Base-by-base conservation (phyloP, 257 asterid genomes). In the Fraxinus americana region DNA sequence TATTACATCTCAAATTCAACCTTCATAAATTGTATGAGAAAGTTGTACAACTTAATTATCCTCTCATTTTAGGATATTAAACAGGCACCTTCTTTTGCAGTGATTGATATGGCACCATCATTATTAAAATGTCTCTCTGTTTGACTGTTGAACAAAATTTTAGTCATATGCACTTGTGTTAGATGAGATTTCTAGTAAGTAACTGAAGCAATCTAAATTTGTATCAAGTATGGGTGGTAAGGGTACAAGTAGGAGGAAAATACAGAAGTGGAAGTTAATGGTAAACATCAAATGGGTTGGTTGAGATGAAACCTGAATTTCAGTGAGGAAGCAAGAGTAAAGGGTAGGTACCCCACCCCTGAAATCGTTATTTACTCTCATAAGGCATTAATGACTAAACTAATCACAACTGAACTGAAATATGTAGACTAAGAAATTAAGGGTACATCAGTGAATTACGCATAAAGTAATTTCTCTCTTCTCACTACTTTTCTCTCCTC, bases 401-500 rank as follows among this genome's bases (percentile, higher is more conserved):
- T 63, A 23, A 23, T 63, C 19, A 27, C 30, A 25, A 23, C 35
- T 63, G 29, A 25, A 23, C 35, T 63, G 29, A 23, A 63, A 63
- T 63, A 63, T 63, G 35, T 25, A 61, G 68, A 25, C 69, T 25
- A 63, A 63, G 19, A 63, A 63, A 63, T 63, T 63, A 63, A 63
- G 35, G 34, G 69, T 11, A 25, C 27, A n/a, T 57, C 12, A 57
- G 66, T 57, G 25, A 19, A 57, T 19, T 57, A 7, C 29, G 4
- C 13, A 57, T n/a, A 57, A n/a, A 57, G 8, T 54, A 21, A 57
- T 57, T 57, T 57, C 27, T 57, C 12, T 57, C 11, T 52, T 19
- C 25, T 57, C 25, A 5, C 10, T 57, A n/a, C 1, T 57, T 57
- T 57, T 57, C 66, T 57, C 66, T 57, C 10, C 27, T 57, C 29